A percentile compares a stretch with the other conserved stretches of the same genome.
Conservation (phyloP, 2,329 filamentous ascomycete species). For the Aschersonia sp. region DNA sequence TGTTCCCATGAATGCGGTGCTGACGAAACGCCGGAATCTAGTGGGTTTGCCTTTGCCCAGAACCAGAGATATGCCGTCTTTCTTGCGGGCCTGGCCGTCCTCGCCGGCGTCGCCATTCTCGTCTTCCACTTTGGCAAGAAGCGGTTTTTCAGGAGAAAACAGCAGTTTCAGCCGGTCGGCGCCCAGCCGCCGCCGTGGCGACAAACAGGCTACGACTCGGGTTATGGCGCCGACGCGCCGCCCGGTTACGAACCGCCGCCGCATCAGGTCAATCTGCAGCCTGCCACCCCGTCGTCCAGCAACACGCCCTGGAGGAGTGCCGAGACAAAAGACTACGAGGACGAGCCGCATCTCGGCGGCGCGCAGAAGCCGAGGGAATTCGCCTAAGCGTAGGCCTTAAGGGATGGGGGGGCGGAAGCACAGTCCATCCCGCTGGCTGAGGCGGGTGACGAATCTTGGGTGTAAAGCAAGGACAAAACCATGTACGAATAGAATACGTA, state of each 20-base stretch:
- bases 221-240: constrained; percentile 14
- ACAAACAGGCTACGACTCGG: constrained; percentile 8
- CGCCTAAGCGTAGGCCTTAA: constrained; percentile 6
- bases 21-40: constrained; percentile 10
- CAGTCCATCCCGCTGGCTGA: too few relatives aligned
- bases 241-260: constrained; percentile 19
- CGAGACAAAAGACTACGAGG: constrained; percentile 14
- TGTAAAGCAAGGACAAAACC: too few relatives aligned
- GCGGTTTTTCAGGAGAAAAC: constrained; percentile 11
- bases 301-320: constrained; percentile 12
- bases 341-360: constrained; percentile 15
- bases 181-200: constrained; percentile 17
- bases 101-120: constrained; percentile 23
- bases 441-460: too few relatives aligned
- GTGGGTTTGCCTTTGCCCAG: constrained; percentile 42
- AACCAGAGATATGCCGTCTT: constrained; percentile 30
- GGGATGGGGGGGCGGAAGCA: not conserved
- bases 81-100: constrained; percentile 31
- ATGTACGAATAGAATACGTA: too few relatives aligned
- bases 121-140: constrained; percentile 17
- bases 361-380: constrained; percentile 19
- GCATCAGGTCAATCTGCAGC: constrained; percentile 15
- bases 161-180: constrained; percentile 3
- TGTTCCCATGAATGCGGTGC: not conserved
- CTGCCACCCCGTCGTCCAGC: constrained; percentile 6